These are phyloP conservation scores for Orbilia javanica DNA, from an alignment of 2,329 filamentous ascomycete species.

Conservation along the genomic window DNA sequence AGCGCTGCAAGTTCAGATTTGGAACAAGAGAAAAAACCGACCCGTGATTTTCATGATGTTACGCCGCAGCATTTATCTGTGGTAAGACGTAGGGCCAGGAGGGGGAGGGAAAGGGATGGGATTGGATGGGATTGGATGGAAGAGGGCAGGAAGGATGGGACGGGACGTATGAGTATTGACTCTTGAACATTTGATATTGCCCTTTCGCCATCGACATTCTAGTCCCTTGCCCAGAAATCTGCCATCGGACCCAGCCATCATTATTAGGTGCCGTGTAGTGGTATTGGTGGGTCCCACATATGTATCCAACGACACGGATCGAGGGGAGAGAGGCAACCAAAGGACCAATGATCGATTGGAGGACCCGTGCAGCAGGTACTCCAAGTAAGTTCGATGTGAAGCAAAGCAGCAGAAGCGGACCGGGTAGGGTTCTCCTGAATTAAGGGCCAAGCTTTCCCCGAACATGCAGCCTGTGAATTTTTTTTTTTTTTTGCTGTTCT, in stretches of 20 bases:
- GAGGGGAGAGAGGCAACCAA: constrained; percentile 35
- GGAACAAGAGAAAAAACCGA: constrained; percentile 38
- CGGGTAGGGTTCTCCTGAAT: constrained; percentile 59
- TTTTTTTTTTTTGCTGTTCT: constrained; percentile 10
- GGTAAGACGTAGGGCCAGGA: constrained; percentile 4
- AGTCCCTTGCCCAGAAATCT: constrained; percentile 22
- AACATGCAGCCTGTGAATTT: constrained; percentile 58
- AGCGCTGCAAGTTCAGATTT: constrained; percentile 29
- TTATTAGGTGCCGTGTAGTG: constrained; percentile 12
- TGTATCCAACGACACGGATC: constrained; percentile 32
- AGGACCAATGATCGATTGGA: constrained; percentile 35
- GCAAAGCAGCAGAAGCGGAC: constrained; percentile 22
- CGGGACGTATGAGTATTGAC: no score
- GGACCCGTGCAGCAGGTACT: constrained; percentile 24
- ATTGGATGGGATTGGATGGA: background rate
- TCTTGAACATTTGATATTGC: constrained; percentile 24
- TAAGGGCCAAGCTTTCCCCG: constrained; percentile 56
- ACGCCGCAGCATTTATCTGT: constrained; percentile 33
- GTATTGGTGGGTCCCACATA: constrained; percentile 44
- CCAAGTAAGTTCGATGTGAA: constrained; percentile 18
- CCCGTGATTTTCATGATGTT: constrained; percentile 47
- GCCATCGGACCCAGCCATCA: constrained; percentile 42
- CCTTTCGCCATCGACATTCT: constrained; percentile 39
- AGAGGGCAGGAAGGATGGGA: no score
- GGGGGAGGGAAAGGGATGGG: background rate